Base-by-base conservation (phyloP, 352 stramenopile species). In the Pythium brachiatum region DNA sequence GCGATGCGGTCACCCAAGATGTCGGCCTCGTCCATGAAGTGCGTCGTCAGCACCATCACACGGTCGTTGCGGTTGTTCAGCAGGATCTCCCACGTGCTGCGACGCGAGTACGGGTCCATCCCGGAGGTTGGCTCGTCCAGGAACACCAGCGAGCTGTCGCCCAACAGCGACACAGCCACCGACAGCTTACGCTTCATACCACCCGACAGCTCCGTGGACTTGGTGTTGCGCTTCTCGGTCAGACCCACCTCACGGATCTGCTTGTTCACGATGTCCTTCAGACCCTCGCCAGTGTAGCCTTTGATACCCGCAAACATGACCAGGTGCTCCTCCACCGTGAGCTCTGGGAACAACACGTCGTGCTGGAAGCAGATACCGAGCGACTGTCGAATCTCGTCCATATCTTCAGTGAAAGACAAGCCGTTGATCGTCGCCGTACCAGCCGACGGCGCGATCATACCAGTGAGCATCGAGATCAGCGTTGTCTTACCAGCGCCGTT, bases 21-120 rank as follows among this genome's bases (percentile, higher is more conserved):
- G 52, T 97, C 86, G 11, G 86, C 84, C 66, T 97, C 90, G 48
- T 97, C 92, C 92, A 98, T 98, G 64, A 98, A 98, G 61, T 98
- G 95, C 46, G 91, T 98, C 18, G 88, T 97, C 29, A 97, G 58
- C 39, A 97, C 69, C 46, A 96, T 90, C 47, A 91, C 65, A 21
- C 76, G 70, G 47, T 77, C 72, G 52, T 83, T 50, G 18, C 76
- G 60, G 57, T 75, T 78, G 74, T 70, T 74, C 43, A 78, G 48
- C 39, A 86, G 56, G 20, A 95, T 63, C 32, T 93, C 66, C 90
- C 90, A 97, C 68, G 97, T 81, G 59, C 97, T 97, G 39, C 95
- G 80, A 53, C 96, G 80, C 58, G 76, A 93, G 67, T 98, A 98
- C 18, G 96, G 94, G 66, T 99, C 97, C 92, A 99, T 98, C 4